These are phyloP conservation scores for Spiraea crenata DNA, from an alignment of 331 rosid species.

Conservation along the genomic window DNA sequence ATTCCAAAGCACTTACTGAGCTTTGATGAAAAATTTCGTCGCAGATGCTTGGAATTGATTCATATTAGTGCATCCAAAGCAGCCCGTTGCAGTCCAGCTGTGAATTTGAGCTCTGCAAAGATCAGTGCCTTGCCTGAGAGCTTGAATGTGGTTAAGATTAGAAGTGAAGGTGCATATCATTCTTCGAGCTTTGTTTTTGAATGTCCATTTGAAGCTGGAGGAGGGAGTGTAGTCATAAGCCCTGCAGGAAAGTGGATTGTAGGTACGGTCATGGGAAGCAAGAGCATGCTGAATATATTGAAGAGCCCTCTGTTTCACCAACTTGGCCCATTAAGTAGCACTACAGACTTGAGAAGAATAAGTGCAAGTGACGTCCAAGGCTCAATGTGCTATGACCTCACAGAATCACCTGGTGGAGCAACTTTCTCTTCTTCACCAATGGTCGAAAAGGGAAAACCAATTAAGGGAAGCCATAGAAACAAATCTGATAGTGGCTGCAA, in stretches of 20 bases:
- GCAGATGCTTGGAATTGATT: slow-evolving; percentile 50
- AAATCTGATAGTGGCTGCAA: slow-evolving; percentile 38
- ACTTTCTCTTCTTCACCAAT: slow-evolving; percentile 44
- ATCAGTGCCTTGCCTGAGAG: slow-evolving; percentile 29
- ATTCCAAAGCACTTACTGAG: slow-evolving; percentile 80
- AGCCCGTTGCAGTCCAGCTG: slow-evolving; percentile 31
- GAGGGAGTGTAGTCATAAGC: slow-evolving; percentile 42
- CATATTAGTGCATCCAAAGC: slow-evolving; percentile 43
- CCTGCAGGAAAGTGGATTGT: slow-evolving; percentile 43
- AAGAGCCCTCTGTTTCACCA: slow-evolving; percentile 63
- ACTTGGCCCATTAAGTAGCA: slow-evolving; percentile 42
- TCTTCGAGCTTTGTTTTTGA: slow-evolving; percentile 44
- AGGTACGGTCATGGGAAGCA: slow-evolving; percentile 56
- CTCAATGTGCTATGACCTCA: slow-evolving; percentile 40
- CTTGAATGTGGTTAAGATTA: slow-evolving; percentile 20
- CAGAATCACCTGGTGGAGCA: slow-evolving; percentile 44
- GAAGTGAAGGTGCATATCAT: slow-evolving; percentile 25
- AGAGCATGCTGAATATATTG: slow-evolving; percentile 53
- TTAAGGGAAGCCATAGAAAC: slow-evolving; percentile 35
- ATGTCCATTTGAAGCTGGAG: slow-evolving; percentile 46
- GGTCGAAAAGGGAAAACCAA: slow-evolving; percentile 30
- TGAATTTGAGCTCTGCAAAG: slow-evolving; percentile 30
- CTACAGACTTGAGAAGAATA: slow-evolving; percentile 44
- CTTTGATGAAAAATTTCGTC: slow-evolving; percentile 69
- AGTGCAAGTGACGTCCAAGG: slow-evolving; percentile 44